Evolutionary conservation across 768 basidiomycete species (phyloP).

Genomic region (Boletus rubropictus): DNA sequence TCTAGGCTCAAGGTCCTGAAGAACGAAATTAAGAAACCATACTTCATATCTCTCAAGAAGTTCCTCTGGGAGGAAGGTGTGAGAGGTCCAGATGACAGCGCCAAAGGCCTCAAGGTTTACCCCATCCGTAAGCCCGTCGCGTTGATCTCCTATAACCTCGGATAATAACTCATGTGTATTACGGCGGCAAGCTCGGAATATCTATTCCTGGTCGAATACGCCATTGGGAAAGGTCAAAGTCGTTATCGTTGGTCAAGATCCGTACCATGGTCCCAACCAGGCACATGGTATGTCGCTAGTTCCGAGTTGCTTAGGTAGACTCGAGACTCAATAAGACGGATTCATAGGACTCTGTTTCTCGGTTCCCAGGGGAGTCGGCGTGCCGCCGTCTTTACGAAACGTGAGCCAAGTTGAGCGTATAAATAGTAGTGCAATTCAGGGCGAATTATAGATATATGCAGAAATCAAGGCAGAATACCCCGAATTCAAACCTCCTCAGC

Average conservation of each 20-base stretch:
- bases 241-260: constrained; percentile 89
- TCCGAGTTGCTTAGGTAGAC: constrained; percentile 1
- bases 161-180: constrained; percentile 5
- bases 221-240: constrained; percentile 80
- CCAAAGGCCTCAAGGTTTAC: constrained; percentile 55
- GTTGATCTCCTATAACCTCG: constrained; percentile 24
- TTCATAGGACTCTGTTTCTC: constrained; percentile 78
- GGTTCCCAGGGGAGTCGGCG: constrained; percentile 67
- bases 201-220: constrained; percentile 90
- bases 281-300: constrained; percentile 61
- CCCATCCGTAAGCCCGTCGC: constrained; percentile 53
- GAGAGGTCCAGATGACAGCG: constrained; percentile 43
- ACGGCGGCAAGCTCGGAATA: constrained; percentile 56
- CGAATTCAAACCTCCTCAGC: constrained; percentile 68
- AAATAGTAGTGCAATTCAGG: constrained; percentile 9
- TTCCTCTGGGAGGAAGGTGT: constrained; percentile 67
- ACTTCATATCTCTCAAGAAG: constrained; percentile 66
- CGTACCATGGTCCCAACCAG: constrained; percentile 75
- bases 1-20: constrained; percentile 68
- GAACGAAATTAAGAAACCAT: constrained; percentile 70
- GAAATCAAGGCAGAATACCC: constrained; percentile 83
- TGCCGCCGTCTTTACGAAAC: constrained; percentile 82
- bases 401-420: constrained; percentile 36
- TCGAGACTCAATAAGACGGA: constrained; percentile 5
- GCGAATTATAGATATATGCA: constrained; percentile 63